A percentile compares a stretch with the other conserved stretches of the same genome.
phyloP scores from a whole-genome alignment of 768 basidiomycete species.

The Suillus variegatus region DNA sequence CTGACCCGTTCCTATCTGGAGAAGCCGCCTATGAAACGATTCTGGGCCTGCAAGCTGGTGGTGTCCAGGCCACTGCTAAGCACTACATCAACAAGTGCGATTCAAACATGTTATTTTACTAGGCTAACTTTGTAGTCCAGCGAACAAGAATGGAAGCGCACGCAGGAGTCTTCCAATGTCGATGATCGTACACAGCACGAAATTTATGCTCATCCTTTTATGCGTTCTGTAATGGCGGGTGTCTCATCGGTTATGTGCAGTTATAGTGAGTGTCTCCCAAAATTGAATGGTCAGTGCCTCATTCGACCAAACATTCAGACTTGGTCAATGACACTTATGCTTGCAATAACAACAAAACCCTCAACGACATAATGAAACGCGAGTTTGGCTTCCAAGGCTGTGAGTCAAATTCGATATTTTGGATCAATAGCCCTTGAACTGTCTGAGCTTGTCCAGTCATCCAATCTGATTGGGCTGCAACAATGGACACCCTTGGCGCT shows the following conservation, averaged over 20 bases:
- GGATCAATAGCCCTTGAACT: neutral
- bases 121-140: constrained; percentile 16
- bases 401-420: constrained; percentile 22
- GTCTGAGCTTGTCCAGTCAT: constrained; percentile 35
- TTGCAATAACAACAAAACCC: constrained; percentile 60
- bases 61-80: constrained; percentile 87
- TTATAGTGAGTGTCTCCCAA: constrained; percentile 43
- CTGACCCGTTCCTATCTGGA: constrained; percentile 84
- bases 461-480: constrained; percentile 70
- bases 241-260: constrained; percentile 71
- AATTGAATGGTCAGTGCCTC: neutral
- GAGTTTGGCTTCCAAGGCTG: constrained; percentile 71
- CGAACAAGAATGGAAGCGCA: constrained; percentile 39
- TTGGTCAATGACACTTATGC: constrained; percentile 62
- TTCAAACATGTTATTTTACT: neutral
- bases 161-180: constrained; percentile 36
- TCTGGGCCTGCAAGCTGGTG: constrained; percentile 75
- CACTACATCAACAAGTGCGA: constrained; percentile 73
- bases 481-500: constrained; percentile 45
- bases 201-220: constrained; percentile 56
- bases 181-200: constrained; percentile 53
- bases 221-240: constrained; percentile 63
- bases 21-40: constrained; percentile 79
- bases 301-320: constrained; percentile 35
- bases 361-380: constrained; percentile 64